A percentile compares a stretch with the other conserved stretches of the same genome.
phyloP scores from a whole-genome alignment of 805 yeast species.

The Myxozyma vanderwaltii region DNA sequence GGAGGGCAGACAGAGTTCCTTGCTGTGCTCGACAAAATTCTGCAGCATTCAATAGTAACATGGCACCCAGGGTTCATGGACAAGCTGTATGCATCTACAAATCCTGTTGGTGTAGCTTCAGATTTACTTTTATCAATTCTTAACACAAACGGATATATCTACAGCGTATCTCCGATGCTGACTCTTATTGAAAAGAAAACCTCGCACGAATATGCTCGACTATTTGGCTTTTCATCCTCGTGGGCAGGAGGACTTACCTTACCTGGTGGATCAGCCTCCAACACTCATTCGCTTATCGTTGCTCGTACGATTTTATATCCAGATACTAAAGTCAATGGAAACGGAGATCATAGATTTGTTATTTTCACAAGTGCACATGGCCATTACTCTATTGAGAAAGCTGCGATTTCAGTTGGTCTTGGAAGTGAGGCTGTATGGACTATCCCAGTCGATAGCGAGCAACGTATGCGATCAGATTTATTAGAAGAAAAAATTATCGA shows the following conservation, averaged over 20 bases:
- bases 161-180: slow-evolving; percentile 72
- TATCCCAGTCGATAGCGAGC: slow-evolving; percentile 58
- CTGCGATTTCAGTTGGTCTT: slow-evolving; percentile 73
- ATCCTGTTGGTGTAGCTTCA: slow-evolving; percentile 77
- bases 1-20: slow-evolving; percentile 48
- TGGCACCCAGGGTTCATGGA: slow-evolving; percentile 89
- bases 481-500: slow-evolving; percentile 51
- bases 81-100: slow-evolving; percentile 80
- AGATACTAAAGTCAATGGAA: slow-evolving; percentile 67
- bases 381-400: slow-evolving; percentile 71
- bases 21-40: slow-evolving; percentile 55
- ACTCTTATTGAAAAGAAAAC: slow-evolving; percentile 73
- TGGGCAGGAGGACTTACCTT: slow-evolving; percentile 81
- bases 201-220: slow-evolving; percentile 64
- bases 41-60: slow-evolving; percentile 72
- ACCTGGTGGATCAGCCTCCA: slow-evolving; percentile 87
- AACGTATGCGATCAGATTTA: slow-evolving; percentile 56
- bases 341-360: slow-evolving; percentile 57
- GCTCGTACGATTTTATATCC: slow-evolving; percentile 71
- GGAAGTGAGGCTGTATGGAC: slow-evolving; percentile 67
- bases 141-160: slow-evolving; percentile 85
- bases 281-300: slow-evolving; percentile 73
- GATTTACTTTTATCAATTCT: slow-evolving; percentile 68
- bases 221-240: slow-evolving; percentile 59
- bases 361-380: slow-evolving; percentile 71